Evolutionary conservation across 1,284 basidiomycete species (phyloP), one percentile per base, ranked within the genome.

Genomic region (Gymnopus androsaceus): DNA sequence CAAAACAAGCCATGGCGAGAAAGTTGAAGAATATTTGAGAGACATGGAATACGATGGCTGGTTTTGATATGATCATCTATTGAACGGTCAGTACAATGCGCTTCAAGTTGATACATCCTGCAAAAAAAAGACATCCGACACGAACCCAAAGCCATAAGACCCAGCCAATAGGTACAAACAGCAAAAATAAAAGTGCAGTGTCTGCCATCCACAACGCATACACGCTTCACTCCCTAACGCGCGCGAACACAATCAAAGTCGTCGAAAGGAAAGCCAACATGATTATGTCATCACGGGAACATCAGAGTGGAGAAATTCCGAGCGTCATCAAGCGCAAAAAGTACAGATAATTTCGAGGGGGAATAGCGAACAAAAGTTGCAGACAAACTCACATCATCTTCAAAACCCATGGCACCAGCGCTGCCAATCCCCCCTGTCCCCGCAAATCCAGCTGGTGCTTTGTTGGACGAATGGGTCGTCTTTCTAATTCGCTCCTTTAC

Each of bases 11-110:
- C 83, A 95, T 88, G 9, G 90, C 85, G 45, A 95, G 79, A 67
- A 95, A 95, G 68, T 89, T 88, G 82, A 95, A 92, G 77, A 95
- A 94, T 54, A 84, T 79, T 76, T 94, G 87, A 1, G 80, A 83
- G 21, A 80, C 70, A 68, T 89, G 83, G 68, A 87, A 85, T 47
- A 91, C 77, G 64, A 92, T 88, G 56, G 84, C 79, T 9, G 88
- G 86, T 75, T 91, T 92, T 25, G 89, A 87, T 31, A 92, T 83
- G 62, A 92, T 91, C 88, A 92, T 90, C 90, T 92, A 68, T 44
- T 61, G 59, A 65, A 59, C 38, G 30, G 27, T 36, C 21, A 40
- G 49, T 34, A 30, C 46, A 38, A 59, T 53, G 34, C 44, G 36
- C 30, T 28, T 41, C 55, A 66, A 55, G 59, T 59, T 55, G 38